A percentile compares a stretch with the other conserved stretches of the same genome.
Conservation (phyloP, 106 monocot genomes). For the Cymbidium sinense region DNA sequence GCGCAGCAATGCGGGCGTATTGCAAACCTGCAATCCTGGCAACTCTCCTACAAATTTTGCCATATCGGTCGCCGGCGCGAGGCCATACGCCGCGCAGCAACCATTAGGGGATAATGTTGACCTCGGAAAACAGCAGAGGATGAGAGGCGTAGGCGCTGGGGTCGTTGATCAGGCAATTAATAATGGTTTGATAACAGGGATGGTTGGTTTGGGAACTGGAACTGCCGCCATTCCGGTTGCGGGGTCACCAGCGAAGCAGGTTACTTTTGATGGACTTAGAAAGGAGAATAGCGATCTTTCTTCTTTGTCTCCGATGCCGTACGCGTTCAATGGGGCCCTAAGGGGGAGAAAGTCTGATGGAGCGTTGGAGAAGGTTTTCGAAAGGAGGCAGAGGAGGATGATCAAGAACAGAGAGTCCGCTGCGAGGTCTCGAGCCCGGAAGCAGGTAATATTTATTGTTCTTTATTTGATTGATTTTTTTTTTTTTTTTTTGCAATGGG, state of each 20-base stretch:
- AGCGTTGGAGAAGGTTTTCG: constrained; percentile 24
- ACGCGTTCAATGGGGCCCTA: constrained; percentile 22
- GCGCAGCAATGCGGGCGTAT: neutral
- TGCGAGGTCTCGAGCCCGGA: constrained; percentile 53
- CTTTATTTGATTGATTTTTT: too few relatives aligned
- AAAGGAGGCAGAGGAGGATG: constrained; percentile 57
- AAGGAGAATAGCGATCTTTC: constrained; percentile 34
- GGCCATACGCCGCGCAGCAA: neutral
- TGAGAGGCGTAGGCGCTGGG: constrained; percentile 22
- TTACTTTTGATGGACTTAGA: constrained; percentile 9
- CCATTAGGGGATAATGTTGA: constrained; percentile 15
- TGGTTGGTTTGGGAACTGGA: constrained; percentile 29
- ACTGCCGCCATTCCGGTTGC: constrained; percentile 12
- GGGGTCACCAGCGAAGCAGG: constrained; percentile 22
- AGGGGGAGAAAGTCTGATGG: constrained; percentile 40
- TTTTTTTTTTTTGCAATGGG: neutral
- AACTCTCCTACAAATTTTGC: constrained; percentile 9
- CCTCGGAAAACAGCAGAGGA: constrained; percentile 6
- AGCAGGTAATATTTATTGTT: constrained; percentile 27
- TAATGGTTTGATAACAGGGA: constrained; percentile 31
- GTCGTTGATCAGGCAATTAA: constrained; percentile 24
- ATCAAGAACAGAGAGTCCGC: constrained; percentile 60
- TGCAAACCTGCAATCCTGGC: neutral
- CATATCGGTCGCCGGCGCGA: neutral
- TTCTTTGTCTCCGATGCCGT: constrained; percentile 46